A percentile compares a stretch with the other conserved stretches of the same genome.
These are phyloP conservation scores for Asterochloris sp. DNA, from an alignment of 139 green algal species.

Conservation along the genomic window DNA sequence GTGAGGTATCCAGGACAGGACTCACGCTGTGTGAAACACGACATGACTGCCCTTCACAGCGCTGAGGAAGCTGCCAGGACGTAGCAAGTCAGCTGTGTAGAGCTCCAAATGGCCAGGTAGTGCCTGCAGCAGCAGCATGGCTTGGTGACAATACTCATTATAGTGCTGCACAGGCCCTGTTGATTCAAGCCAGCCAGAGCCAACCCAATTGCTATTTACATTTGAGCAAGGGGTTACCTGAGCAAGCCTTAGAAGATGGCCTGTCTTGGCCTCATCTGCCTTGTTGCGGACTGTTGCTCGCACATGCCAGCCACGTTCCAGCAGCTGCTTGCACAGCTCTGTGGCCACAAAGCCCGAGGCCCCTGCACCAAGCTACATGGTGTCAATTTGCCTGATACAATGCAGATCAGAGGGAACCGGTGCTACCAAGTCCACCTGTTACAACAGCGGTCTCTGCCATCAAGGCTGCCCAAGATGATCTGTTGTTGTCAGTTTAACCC, in stretches of 20 bases:
- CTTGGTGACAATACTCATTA: no score
- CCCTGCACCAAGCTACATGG: conserved; percentile 34
- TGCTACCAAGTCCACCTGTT: no score
- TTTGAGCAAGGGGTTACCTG: background rate
- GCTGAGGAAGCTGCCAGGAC: conserved; percentile 33
- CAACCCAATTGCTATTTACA: conserved; percentile 18
- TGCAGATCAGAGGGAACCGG: no score
- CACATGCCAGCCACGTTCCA: conserved; percentile 48
- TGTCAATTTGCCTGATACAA: no score
- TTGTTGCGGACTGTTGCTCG: conserved; percentile 35
- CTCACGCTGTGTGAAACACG: conserved; percentile 30
- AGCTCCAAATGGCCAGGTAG: conserved; percentile 43
- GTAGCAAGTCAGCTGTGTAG: conserved; percentile 46
- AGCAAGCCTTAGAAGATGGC: background rate
- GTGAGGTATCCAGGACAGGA: background rate
- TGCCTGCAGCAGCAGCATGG: conserved; percentile 25
- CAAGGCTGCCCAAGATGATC: no score
- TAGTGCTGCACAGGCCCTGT: no score
- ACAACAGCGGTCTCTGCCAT: no score
- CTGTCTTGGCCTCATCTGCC: background rate
- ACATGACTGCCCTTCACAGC: conserved; percentile 30
- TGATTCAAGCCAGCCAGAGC: background rate
- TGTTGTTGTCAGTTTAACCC: no score
- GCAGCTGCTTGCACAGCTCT: conserved; percentile 45
- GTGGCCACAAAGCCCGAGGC: conserved; percentile 39